phyloP scores from a whole-genome alignment of 1,139 yeast genomes.

The Pichia sp. region DNA sequence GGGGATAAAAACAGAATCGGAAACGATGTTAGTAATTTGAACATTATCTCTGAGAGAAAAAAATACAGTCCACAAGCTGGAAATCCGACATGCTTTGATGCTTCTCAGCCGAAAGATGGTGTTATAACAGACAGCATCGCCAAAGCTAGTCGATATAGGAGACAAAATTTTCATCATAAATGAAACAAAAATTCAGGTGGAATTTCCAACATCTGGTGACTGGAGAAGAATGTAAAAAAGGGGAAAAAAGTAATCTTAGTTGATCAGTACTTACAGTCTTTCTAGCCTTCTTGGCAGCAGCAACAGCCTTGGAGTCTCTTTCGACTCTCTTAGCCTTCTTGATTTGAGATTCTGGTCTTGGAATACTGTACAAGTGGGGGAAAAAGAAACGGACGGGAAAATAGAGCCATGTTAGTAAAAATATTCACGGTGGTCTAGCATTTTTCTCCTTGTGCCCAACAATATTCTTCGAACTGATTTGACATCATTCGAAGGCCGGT shows the following conservation, averaged over 20 bases:
- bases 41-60: neutral
- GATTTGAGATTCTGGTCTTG: slow-evolving; percentile 86
- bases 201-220: neutral
- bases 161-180: slow-evolving; percentile 52
- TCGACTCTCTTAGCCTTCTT: slow-evolving; percentile 92
- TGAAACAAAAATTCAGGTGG: slow-evolving; percentile 7
- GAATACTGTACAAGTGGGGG: slow-evolving; percentile 33
- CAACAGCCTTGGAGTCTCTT: slow-evolving; percentile 81
- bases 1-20: neutral
- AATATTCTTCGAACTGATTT: slow-evolving; percentile 28
- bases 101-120: slow-evolving; percentile 99
- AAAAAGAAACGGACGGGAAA: slow-evolving; percentile 28
- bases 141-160: slow-evolving; percentile 69
- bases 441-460: slow-evolving; percentile 15
- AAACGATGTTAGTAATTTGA: slow-evolving; percentile 8
- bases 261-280: slow-evolving; percentile 69
- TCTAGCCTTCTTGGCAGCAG: slow-evolving; percentile 83
- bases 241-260: neutral
- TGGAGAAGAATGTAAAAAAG: neutral
- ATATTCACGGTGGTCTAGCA: neutral
- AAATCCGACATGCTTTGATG: slow-evolving; percentile 5
- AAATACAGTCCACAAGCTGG: slow-evolving; percentile 19
- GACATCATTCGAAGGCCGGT: slow-evolving; percentile 28
- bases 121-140: slow-evolving; percentile 92
- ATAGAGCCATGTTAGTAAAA: slow-evolving; percentile 10